A percentile compares a stretch with the other conserved stretches of the same genome.
phyloP scores from a whole-genome alignment of 1,284 basidiomycete genomes.

The Singerocomus inundabilis region DNA sequence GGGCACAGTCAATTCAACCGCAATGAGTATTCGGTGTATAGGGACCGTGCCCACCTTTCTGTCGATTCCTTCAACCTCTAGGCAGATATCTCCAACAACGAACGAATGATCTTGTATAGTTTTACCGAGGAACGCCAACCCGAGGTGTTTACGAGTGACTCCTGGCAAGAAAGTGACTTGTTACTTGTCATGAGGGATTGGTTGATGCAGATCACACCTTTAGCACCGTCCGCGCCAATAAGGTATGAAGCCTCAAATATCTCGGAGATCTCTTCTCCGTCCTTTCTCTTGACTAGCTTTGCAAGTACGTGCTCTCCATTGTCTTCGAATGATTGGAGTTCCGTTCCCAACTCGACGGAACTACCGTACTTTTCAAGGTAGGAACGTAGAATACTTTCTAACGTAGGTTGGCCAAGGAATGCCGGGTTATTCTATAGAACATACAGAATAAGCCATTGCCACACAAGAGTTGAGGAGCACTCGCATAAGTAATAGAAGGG shows the following conservation, averaged over 20 bases:
- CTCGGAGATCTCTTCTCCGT: too few relatives aligned
- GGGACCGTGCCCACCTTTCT: conserved; percentile 30
- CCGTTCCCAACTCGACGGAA: conserved; percentile 33
- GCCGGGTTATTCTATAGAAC: conserved; percentile 9
- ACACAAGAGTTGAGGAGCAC: not conserved
- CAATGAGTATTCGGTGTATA: not conserved
- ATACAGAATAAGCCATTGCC: not conserved
- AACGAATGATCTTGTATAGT: conserved; percentile 35
- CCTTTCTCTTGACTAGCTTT: too few relatives aligned
- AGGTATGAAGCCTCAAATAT: too few relatives aligned
- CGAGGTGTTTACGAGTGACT: conserved; percentile 42
- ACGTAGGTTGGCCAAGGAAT: conserved; percentile 33
- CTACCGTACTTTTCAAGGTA: conserved; percentile 16
- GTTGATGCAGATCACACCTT: too few relatives aligned
- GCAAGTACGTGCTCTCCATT: too few relatives aligned
- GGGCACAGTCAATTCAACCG: not conserved
- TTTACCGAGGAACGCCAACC: conserved; percentile 46
- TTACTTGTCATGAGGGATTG: not conserved
- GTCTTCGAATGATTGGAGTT: too few relatives aligned
- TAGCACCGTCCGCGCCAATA: too few relatives aligned
- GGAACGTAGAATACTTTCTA: conserved; percentile 18
- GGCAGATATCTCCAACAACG: conserved; percentile 42
- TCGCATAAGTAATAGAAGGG: conserved; percentile 26
- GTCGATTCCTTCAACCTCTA: conserved; percentile 32
- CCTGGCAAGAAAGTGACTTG: conserved; percentile 7